Conservation (phyloP, 495 filamentous ascomycete species). For the Coniosporium apollinis region DNA sequence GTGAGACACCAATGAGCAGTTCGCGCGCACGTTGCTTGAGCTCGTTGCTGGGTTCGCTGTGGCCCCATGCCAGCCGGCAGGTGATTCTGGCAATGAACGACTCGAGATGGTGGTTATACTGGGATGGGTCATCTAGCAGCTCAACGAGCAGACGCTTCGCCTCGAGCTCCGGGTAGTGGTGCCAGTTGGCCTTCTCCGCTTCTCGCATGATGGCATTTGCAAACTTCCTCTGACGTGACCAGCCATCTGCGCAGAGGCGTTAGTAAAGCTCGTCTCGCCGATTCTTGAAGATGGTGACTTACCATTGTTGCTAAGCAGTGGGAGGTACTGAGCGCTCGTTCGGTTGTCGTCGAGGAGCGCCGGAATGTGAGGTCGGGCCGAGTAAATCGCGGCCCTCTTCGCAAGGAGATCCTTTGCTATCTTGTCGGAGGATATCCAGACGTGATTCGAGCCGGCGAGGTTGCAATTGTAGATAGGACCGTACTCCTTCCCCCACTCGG, state of each 20-base stretch:
- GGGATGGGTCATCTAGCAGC: slow-evolving; percentile 25
- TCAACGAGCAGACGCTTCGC: slow-evolving; percentile 33
- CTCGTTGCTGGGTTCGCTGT: slow-evolving; percentile 25
- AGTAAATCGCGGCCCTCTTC: slow-evolving; percentile 41
- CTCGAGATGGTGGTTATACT: slow-evolving; percentile 39
- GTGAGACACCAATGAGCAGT: slow-evolving; percentile 39
- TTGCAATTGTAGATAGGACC: slow-evolving; percentile 45
- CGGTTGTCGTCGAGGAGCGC: slow-evolving; percentile 32
- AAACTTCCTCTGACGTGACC: slow-evolving; percentile 42
- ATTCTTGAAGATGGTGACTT: slow-evolving; percentile 3
- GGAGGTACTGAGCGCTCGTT: slow-evolving; percentile 38
- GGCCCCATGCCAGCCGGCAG: slow-evolving; percentile 42
- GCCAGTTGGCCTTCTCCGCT: slow-evolving; percentile 26
- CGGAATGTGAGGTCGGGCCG: slow-evolving; percentile 36
- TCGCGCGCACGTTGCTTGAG: slow-evolving; percentile 39
- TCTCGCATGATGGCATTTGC: slow-evolving; percentile 37
- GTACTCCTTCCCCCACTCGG: slow-evolving; percentile 44
- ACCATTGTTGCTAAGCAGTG: slow-evolving; percentile 36
- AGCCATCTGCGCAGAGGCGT: slow-evolving; percentile 30
- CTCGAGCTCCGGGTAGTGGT: slow-evolving; percentile 36
- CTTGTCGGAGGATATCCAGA: slow-evolving; percentile 41
- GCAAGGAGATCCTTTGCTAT: slow-evolving; percentile 43
- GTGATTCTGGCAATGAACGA: slow-evolving; percentile 43
- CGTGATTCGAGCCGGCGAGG: slow-evolving; percentile 37
- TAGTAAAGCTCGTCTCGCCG: slow-evolving; percentile 5